Evolutionary conservation across 2,329 filamentous ascomycete genomes (phyloP).

Genomic region (Diaporthe batatas): DNA sequence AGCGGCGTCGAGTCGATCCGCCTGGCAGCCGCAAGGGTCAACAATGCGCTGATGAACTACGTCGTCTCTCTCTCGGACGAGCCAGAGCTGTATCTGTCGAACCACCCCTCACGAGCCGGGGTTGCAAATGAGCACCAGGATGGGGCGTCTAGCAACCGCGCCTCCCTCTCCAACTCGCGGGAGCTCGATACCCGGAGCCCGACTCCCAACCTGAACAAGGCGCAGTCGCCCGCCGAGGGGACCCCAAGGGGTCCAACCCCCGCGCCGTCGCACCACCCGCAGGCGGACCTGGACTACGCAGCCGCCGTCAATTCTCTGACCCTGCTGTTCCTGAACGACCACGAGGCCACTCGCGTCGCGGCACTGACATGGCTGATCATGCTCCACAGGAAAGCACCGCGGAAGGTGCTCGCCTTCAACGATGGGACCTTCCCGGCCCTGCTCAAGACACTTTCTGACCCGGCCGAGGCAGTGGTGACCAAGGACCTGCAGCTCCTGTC

Average conservation of each 20-base stretch:
- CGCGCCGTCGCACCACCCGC: constrained; percentile 57
- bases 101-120: constrained; percentile 55
- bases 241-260: constrained; percentile 61
- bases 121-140: constrained; percentile 61
- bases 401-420: constrained; percentile 94
- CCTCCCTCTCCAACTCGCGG: constrained; percentile 65
- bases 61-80: constrained; percentile 92
- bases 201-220: constrained; percentile 63
- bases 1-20: constrained; percentile 91
- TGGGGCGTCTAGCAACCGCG: constrained; percentile 62
- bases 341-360: constrained; percentile 94
- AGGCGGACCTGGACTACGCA: constrained; percentile 91
- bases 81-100: constrained; percentile 54
- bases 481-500: constrained; percentile 93
- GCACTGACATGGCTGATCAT: constrained; percentile 97
- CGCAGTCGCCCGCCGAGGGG: constrained; percentile 45
- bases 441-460: constrained; percentile 95
- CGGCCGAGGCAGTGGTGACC: constrained; percentile 94
- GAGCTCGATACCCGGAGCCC: constrained; percentile 67
- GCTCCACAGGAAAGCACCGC: constrained; percentile 94
- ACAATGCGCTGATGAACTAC: constrained; percentile 91
- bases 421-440: constrained; percentile 97
- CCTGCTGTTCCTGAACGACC: constrained; percentile 93
- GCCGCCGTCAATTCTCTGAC: constrained; percentile 95
- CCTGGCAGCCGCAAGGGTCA: constrained; percentile 88